phyloP scores from a whole-genome alignment of 768 basidiomycete species.

The Trichaptum fuscoviolaceum region DNA sequence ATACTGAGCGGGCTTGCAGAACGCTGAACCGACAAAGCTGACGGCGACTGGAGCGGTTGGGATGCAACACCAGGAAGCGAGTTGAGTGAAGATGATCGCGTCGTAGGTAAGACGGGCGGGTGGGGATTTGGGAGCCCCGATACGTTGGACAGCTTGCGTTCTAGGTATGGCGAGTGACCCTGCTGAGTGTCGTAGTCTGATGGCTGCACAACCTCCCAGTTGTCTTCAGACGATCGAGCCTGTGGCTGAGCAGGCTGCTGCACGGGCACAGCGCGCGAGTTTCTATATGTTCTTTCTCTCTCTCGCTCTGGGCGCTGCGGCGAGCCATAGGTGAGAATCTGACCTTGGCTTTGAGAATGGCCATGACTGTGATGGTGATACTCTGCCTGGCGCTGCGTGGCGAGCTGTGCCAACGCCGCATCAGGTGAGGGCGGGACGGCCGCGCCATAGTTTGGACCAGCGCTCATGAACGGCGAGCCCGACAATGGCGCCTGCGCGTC shows the following conservation, averaged over 20 bases:
- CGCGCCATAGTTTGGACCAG: background rate
- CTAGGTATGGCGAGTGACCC: slow-evolving; percentile 19
- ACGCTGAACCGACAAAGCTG: background rate
- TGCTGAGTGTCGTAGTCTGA: slow-evolving; percentile 19
- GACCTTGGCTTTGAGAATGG: background rate
- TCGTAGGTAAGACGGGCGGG: slow-evolving; percentile 28
- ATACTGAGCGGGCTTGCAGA: slow-evolving; percentile 15
- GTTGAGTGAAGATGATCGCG: slow-evolving; percentile 47
- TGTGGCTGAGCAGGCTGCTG: background rate
- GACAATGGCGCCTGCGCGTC: background rate
- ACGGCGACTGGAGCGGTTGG: slow-evolving; percentile 25
- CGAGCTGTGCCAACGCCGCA: background rate
- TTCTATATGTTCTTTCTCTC: background rate
- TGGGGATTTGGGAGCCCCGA: slow-evolving; percentile 15
- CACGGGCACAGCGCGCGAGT: background rate
- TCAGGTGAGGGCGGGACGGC: background rate
- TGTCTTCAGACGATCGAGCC: slow-evolving; percentile 28
- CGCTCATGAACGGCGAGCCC: background rate
- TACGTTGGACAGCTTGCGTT: slow-evolving; percentile 20
- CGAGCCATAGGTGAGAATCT: background rate
- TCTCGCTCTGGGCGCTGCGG: background rate
- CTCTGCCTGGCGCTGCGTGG: background rate
- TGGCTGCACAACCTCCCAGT: slow-evolving; percentile 39
- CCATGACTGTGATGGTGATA: background rate
- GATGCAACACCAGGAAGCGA: slow-evolving; percentile 43